Conservation (phyloP, 176 grass and related monocot species). For the Canna indica region DNA sequence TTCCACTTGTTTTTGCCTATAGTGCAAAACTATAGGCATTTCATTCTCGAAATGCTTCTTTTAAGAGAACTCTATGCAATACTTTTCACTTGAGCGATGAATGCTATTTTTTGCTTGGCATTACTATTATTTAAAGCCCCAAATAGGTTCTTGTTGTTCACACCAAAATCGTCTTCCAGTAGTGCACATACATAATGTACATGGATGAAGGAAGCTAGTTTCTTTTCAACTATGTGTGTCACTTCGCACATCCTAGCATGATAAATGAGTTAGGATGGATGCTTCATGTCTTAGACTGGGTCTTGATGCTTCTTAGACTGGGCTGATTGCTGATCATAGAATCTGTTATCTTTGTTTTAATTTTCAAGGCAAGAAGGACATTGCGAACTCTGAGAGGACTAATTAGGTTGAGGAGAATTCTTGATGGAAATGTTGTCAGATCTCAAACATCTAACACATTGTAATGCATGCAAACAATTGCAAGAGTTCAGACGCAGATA, state of each 20-base stretch:
- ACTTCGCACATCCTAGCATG: background rate
- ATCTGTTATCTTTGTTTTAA: background rate
- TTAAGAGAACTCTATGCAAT: too few species aligned
- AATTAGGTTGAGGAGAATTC: constrained; percentile 62
- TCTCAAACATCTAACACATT: constrained; percentile 67
- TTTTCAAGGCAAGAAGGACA: constrained; percentile 65
- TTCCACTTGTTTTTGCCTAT: too few species aligned
- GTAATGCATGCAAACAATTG: constrained; percentile 51
- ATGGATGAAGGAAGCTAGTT: background rate
- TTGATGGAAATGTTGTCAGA: constrained; percentile 68
- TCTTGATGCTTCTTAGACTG: background rate
- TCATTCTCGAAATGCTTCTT: too few species aligned
- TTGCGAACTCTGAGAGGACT: constrained; percentile 66
- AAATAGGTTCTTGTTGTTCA: background rate
- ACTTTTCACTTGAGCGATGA: background rate
- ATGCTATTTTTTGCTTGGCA: background rate
- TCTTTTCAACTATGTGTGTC: too few species aligned
- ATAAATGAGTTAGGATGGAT: background rate
- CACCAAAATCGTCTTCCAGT: background rate
- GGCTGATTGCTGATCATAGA: background rate
- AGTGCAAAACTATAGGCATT: too few species aligned
- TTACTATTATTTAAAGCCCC: background rate
- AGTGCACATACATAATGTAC: background rate
- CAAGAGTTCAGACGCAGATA: constrained; percentile 76
- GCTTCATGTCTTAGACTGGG: background rate